Evolutionary conservation across 2,329 filamentous ascomycete genomes (phyloP).

Genomic region (Xylaria sp.): DNA sequence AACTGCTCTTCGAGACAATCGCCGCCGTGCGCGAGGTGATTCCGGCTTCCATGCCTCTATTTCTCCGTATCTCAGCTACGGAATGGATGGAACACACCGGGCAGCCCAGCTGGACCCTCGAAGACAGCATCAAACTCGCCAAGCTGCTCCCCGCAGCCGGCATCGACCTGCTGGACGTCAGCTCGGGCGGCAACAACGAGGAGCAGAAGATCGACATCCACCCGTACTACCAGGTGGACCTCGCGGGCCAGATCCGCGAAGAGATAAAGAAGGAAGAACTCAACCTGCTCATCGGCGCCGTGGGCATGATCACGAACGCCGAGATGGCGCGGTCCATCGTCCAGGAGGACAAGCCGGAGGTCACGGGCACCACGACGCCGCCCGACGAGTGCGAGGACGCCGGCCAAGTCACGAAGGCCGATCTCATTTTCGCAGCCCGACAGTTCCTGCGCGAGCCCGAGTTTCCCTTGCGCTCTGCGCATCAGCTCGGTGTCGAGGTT

Average conservation of each 20-base stretch:
- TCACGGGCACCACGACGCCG: background rate
- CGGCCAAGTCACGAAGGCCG: conserved; percentile 63
- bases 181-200: conserved; percentile 76
- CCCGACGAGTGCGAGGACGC: background rate
- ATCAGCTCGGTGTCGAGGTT: conserved; percentile 76
- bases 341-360: conserved; percentile 56
- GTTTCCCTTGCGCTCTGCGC: conserved; percentile 77
- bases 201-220: conserved; percentile 69
- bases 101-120: conserved; percentile 72
- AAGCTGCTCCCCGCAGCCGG: conserved; percentile 76
- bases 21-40: conserved; percentile 71
- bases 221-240: conserved; percentile 78
- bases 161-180: conserved; percentile 86
- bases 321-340: conserved; percentile 71
- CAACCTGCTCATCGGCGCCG: conserved; percentile 74
- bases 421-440: conserved; percentile 78
- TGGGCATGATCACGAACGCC: conserved; percentile 78
- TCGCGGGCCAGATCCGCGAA: conserved; percentile 77
- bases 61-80: conserved; percentile 73
- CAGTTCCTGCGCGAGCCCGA: conserved; percentile 86
- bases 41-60: conserved; percentile 72
- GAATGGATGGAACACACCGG: conserved; percentile 73
- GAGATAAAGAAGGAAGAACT: conserved; percentile 64
- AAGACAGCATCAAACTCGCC: conserved; percentile 74
- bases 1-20: conserved; percentile 75